These are phyloP conservation scores for Wickerhamiella azymoides DNA, from an alignment of 805 yeast genomes.

Conservation along the genomic window DNA sequence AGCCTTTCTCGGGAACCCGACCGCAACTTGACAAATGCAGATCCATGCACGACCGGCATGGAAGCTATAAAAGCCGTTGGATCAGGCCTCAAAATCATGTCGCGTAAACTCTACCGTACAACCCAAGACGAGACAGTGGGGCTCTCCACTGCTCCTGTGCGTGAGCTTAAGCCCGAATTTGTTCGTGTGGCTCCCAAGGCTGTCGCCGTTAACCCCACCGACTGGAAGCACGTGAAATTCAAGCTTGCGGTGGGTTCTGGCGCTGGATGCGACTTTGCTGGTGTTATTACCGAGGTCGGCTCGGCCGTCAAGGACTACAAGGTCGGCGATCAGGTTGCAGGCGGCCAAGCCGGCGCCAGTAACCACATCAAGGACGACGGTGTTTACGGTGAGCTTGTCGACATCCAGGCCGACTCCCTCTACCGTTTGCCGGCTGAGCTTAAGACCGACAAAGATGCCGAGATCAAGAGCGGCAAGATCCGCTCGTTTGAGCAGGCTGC, in stretches of 20 bases:
- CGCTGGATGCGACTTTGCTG: slow-evolving; percentile 49
- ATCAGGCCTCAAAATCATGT: background rate
- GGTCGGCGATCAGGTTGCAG: slow-evolving; percentile 45
- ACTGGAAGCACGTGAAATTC: slow-evolving; percentile 44
- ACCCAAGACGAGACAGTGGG: background rate
- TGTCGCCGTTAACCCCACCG: slow-evolving; percentile 53
- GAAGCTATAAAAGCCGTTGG: background rate
- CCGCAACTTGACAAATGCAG: background rate
- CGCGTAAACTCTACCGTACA: background rate
- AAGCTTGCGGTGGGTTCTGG: slow-evolving; percentile 35
- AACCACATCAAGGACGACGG: slow-evolving; percentile 33
- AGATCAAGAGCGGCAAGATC: slow-evolving; percentile 28
- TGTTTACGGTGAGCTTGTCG: slow-evolving; percentile 43
- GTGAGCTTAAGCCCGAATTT: background rate
- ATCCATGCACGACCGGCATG: background rate
- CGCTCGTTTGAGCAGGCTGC: slow-evolving; percentile 53
- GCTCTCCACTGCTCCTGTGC: background rate
- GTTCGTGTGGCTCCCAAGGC: slow-evolving; percentile 41
- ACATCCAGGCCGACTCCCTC: slow-evolving; percentile 27
- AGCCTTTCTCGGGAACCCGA: background rate
- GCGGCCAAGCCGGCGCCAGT: slow-evolving; percentile 42
- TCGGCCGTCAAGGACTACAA: slow-evolving; percentile 26
- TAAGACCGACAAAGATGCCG: slow-evolving; percentile 16
- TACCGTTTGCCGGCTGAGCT: slow-evolving; percentile 20
- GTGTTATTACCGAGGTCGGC: slow-evolving; percentile 41